Evolutionary conservation across 306 rosid genomes (phyloP).

Genomic region (Castanea mollissima): DNA sequence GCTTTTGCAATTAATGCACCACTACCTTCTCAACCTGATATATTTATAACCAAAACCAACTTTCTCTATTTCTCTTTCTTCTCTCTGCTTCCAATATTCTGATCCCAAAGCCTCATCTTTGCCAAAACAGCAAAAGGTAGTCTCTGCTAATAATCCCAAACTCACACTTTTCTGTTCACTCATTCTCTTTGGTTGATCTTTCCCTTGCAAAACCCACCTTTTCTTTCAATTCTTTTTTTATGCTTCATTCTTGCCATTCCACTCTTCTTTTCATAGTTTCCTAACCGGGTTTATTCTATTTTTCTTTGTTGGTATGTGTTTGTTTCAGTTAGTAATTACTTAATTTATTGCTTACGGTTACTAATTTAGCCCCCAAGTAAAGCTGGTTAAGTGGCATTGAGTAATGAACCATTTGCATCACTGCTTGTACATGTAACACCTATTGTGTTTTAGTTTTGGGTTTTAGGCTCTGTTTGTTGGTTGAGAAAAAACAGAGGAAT

Average conservation of each 20-base stretch:
- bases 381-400: background rate
- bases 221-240: background rate
- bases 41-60: background rate
- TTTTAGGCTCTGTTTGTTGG: background rate
- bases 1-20: slow-evolving; percentile 66
- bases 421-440: background rate
- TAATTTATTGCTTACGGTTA: background rate
- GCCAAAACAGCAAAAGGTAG: slow-evolving; percentile 27
- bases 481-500: background rate
- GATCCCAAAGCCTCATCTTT: slow-evolving; percentile 6
- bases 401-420: background rate
- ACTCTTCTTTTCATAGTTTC: background rate
- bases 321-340: background rate
- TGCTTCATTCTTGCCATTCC: background rate
- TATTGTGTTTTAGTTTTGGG: background rate
- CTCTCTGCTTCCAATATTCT: background rate
- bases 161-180: background rate
- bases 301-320: background rate
- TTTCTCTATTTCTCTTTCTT: background rate
- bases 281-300: background rate
- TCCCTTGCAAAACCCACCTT: background rate
- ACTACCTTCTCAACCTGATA: slow-evolving; percentile 3
- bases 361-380: background rate
- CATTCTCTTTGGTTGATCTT: background rate
- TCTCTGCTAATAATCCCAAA: background rate